Conservation (phyloP, 768 basidiomycete species). For the Naematelia encephala region DNA sequence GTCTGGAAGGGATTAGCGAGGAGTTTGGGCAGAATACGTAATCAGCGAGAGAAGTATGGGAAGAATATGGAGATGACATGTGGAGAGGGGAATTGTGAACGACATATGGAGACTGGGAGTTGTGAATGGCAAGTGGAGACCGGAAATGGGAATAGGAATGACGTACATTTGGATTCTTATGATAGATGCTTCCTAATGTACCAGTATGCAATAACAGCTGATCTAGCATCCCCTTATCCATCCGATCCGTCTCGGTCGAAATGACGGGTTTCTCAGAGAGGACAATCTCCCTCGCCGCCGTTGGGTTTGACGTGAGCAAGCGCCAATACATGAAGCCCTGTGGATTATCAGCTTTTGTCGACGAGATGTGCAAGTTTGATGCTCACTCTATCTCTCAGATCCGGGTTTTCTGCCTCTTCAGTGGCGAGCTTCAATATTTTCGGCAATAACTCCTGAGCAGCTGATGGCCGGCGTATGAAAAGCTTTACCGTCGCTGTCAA, state of each 20-base stretch:
- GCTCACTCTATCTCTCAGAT: slow-evolving; percentile 75
- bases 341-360: not conserved
- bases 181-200: slow-evolving; percentile 91
- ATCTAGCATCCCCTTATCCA: slow-evolving; percentile 95
- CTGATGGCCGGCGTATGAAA: slow-evolving; percentile 88
- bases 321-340: slow-evolving; percentile 99
- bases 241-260: slow-evolving; percentile 94
- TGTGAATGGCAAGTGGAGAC: too few species aligned
- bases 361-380: not conserved
- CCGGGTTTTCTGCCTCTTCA: slow-evolving; percentile 96
- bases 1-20: slow-evolving; percentile 57
- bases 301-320: slow-evolving; percentile 85
- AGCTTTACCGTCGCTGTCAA: slow-evolving; percentile 93
- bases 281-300: slow-evolving; percentile 83
- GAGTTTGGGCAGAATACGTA: not conserved
- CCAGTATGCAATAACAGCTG: slow-evolving; percentile 91
- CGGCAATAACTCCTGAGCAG: slow-evolving; percentile 82
- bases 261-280: slow-evolving; percentile 91
- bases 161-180: slow-evolving; percentile 81
- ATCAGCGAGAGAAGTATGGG: not conserved
- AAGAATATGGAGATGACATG: too few species aligned
- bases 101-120: too few species aligned
- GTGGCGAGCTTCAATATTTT: slow-evolving; percentile 96
- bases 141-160: too few species aligned
- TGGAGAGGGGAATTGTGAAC: too few species aligned